Evolutionary conservation across 768 basidiomycete genomes (phyloP), one percentile per base, ranked within the genome.

Genomic region (Pleurotus cornucopiae): DNA sequence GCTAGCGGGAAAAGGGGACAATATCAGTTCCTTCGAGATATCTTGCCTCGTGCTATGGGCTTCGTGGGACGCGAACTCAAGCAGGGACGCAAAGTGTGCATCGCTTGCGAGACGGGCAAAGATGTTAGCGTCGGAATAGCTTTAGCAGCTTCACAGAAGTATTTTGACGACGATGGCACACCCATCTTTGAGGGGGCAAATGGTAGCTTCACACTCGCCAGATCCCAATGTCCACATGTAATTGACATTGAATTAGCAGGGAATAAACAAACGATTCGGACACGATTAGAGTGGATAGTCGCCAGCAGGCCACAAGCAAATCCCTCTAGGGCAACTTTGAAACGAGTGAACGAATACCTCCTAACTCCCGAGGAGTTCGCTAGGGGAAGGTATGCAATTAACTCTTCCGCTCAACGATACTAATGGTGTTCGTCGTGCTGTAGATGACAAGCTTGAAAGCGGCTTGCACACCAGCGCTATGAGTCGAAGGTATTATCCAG

Each of bases 211-310:
- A 49, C 20, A 45, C 46, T 58, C 2, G 44, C 11, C 6, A 11
- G 23, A 56, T 26, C 49, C 11, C 43, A 6, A 9, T 5, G 6
- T 45, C 57, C 46, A 39, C 54, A 20, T 43, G 23, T 44, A 34
- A 41, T 7, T 16, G 11, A 12, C 12, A 30, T 38, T 16, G 1
- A 20, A 9, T 51, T 57, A 51, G 13, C 18, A 66, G 69, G 58
- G 18, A 77, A 74, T 60, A 97, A 97, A 67, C 69, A 75, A 16
- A 70, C 77, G 11, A 82, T 98, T 59, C 81, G 83, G 9, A 85
- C 75, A 11, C 79, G 93, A 14, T 74, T 98, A 37, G 87, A 98
- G 65, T 93, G 90, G 91, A 83, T 98, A 47, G 88, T 94, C 57
- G 76, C 86, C 16, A 86, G 83, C 60, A 73, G 79, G 51, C 88